Conservation (phyloP, 2,329 filamentous ascomycete species). For the Colletotrichum falcatum region DNA sequence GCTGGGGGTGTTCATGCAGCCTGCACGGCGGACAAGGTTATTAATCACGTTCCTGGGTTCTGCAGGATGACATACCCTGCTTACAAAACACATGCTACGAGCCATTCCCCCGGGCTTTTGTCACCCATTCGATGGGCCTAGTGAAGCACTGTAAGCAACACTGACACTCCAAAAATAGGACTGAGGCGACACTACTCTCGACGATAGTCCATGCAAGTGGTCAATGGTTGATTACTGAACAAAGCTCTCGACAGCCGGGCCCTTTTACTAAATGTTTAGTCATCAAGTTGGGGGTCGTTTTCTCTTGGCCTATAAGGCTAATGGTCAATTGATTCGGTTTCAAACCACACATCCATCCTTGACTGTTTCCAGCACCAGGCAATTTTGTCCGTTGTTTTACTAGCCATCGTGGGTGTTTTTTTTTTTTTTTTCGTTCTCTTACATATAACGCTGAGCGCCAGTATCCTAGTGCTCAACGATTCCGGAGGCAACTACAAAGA, state of each 20-base stretch:
- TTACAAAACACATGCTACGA: neutral
- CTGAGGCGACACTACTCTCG: neutral
- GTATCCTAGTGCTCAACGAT: too few relatives aligned
- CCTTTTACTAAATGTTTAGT: neutral
- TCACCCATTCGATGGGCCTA: neutral
- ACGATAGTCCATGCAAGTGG: neutral
- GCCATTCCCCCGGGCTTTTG: constrained; percentile 3
- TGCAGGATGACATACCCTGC: constrained; percentile 13
- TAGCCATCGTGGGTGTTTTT: too few relatives aligned
- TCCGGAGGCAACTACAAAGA: too few relatives aligned
- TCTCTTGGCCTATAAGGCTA: neutral
- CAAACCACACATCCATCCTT: neutral
- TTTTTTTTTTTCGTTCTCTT: too few relatives aligned
- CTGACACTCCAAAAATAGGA: constrained; percentile 1
- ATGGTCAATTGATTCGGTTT: neutral
- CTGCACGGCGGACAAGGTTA: neutral
- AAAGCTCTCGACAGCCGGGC: neutral
- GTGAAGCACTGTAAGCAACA: neutral
- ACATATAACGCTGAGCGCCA: too few relatives aligned
- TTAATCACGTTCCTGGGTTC: neutral
- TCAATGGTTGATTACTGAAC: neutral
- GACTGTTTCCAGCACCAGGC: neutral
- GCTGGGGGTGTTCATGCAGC: constrained; percentile 2
- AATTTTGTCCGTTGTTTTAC: neutral
- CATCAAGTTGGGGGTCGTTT: neutral